Evolutionary conservation across 441 rosid species (phyloP).

Genomic region (Jatropha podagrica): DNA sequence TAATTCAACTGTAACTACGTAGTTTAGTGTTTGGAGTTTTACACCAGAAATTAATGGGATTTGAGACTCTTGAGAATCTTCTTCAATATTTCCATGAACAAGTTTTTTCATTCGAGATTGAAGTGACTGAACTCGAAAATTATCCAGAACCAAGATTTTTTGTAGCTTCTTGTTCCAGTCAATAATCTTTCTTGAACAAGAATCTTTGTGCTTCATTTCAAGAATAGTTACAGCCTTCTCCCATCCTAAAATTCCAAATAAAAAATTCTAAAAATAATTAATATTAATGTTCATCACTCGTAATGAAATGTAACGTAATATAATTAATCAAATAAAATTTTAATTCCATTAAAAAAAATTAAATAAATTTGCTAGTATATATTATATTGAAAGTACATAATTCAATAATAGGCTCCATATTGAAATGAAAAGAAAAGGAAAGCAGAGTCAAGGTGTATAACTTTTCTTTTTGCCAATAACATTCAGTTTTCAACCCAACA

Average conservation of each 20-base stretch:
- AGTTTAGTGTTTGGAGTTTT: conserved; percentile 67
- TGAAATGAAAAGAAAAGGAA: background rate
- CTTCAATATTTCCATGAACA: conserved; percentile 22
- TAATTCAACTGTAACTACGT: conserved; percentile 62
- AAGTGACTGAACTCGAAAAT: conserved; percentile 47
- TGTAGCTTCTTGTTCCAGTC: conserved; percentile 62
- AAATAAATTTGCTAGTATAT: no score
- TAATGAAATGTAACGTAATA: no score
- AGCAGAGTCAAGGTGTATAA: background rate
- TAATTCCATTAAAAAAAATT: no score
- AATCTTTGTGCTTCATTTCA: conserved; percentile 73
- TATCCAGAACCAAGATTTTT: conserved; percentile 52
- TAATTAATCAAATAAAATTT: no score
- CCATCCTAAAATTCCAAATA: conserved; percentile 34
- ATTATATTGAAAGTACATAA: background rate
- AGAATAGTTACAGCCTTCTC: conserved; percentile 58
- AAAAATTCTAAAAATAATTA: background rate
- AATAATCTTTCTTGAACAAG: conserved; percentile 44
- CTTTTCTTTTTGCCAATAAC: conserved; percentile 6
- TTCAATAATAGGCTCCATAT: background rate
- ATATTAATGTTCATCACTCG: background rate
- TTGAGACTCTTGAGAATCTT: conserved; percentile 34
- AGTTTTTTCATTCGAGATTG: conserved; percentile 48
- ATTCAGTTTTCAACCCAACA: conserved; percentile 5
- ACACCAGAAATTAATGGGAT: conserved; percentile 69